phyloP scores from a whole-genome alignment of 2,329 filamentous ascomycete genomes.

The Cladosporium cucumerinum region DNA sequence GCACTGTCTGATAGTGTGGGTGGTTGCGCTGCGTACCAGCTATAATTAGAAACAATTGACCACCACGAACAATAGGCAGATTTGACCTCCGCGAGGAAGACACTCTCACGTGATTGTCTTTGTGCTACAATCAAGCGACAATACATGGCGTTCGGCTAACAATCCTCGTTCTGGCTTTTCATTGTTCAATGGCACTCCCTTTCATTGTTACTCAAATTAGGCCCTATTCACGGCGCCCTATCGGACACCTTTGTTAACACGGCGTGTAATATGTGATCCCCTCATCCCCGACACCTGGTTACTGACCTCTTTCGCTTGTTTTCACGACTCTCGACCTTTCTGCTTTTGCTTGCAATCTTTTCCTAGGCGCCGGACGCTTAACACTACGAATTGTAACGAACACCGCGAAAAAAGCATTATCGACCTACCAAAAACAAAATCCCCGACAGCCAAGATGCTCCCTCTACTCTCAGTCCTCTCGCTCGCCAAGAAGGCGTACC shows the following conservation, averaged over 20 bases:
- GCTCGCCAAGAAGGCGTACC: constrained; percentile 8
- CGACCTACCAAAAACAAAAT: neutral
- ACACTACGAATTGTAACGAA: neutral
- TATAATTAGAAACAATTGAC: neutral
- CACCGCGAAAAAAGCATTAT: neutral
- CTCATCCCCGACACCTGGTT: neutral
- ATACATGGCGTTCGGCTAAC: neutral
- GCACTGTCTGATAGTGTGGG: neutral
- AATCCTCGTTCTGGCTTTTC: neutral
- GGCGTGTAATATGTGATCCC: neutral
- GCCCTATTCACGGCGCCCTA: neutral
- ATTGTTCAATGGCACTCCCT: neutral
- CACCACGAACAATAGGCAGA: neutral
- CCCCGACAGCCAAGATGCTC: neutral
- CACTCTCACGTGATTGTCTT: neutral
- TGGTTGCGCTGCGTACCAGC: neutral
- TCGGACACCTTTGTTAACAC: neutral
- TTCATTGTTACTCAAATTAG: neutral
- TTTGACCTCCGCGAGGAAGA: neutral
- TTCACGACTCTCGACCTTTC: neutral
- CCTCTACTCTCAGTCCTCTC: neutral
- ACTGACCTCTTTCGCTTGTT: neutral
- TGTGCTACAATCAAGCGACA: neutral
- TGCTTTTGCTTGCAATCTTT: neutral
- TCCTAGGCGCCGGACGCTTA: constrained; percentile 8